Evolutionary conservation across 1,284 basidiomycete species (phyloP), one percentile per base, ranked within the genome.

Genomic region (Leccinum pachyderme): DNA sequence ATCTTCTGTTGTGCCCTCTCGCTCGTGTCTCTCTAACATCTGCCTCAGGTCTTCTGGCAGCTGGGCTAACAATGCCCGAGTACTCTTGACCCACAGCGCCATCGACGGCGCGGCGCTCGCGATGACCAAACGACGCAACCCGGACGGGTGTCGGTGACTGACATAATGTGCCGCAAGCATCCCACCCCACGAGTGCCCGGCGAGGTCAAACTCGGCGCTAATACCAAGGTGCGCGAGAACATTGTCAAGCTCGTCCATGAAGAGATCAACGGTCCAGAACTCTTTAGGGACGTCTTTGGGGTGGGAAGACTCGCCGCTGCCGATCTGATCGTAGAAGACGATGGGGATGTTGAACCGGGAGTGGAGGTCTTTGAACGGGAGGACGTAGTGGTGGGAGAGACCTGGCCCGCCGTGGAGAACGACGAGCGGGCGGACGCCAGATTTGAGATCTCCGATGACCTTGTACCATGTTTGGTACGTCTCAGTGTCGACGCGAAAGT

Each of bases 141-240:
- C 77, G 6, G 81, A 81, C 0, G 79, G 78, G 15, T 67, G 66
- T 44, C 61, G 50, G 61, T 71, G 50, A 45, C 71, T 64, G 46
- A 59, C 65, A 43, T 71, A 74, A 29, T 72, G 62, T 0, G 73
- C 65, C 0, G 67, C 79, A n/a, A 81, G 66, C 70, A 81, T 81
- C 7, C 72, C 78, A n/a, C 80, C 81, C 76, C 77, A 81, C 15
- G 77, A 80, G 47, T 81, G 79, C 0, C 80, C 80, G 11, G 77
- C 59, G 4, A 81, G 57, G 58, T 74, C 72, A 59, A 74, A 81
- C 43, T 72, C 58, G 15, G 68, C 61, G 22, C 63, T 46, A 45
- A 81, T 72, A 0, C 67, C 66, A 1, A 82, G 65, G 45, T 76
- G 63, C 6, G 53, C 27, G 11, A 81, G 58, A 0, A 82, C 60